Evolutionary conservation across 345 rosid species (phyloP).

Genomic region (Moringa oleifera): DNA sequence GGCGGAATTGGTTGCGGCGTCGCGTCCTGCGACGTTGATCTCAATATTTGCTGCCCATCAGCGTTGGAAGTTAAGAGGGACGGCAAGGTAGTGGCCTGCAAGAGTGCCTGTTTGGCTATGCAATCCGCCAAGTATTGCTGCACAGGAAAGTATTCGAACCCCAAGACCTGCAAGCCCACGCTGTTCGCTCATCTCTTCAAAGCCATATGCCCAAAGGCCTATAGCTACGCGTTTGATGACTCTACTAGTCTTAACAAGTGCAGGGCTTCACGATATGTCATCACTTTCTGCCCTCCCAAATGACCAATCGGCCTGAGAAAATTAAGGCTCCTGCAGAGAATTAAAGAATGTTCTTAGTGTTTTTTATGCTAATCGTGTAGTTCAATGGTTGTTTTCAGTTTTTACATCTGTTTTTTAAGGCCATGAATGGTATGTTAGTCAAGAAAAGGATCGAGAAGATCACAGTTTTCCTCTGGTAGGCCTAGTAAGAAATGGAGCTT

Average conservation of each 20-base stretch:
- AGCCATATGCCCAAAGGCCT: constrained; percentile 89
- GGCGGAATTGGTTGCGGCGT: constrained; percentile 86
- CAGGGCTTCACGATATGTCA: constrained; percentile 81
- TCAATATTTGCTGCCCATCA: constrained; percentile 83
- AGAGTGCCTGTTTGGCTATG: constrained; percentile 96
- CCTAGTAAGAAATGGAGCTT: too few relatives aligned
- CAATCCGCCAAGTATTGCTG: constrained; percentile 88
- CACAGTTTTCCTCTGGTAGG: too few relatives aligned
- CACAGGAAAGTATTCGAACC: constrained; percentile 67
- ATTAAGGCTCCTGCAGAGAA: background rate
- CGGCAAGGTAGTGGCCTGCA: constrained; percentile 72
- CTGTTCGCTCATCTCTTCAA: constrained; percentile 75
- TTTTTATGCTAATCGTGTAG: too few relatives aligned
- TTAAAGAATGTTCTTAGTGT: background rate
- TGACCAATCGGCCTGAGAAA: constrained; percentile 11
- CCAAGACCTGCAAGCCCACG: constrained; percentile 76
- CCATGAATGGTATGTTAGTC: too few relatives aligned
- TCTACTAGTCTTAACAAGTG: constrained; percentile 80
- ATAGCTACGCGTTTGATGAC: constrained; percentile 94
- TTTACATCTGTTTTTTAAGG: too few relatives aligned
- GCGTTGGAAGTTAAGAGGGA: constrained; percentile 67
- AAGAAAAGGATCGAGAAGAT: too few relatives aligned
- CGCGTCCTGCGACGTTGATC: constrained; percentile 77
- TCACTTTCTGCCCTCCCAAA: constrained; percentile 89
- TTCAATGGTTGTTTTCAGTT: background rate